Base-by-base conservation (phyloP, 2,329 filamentous ascomycete genomes). In the Nemania bipapillata region DNA sequence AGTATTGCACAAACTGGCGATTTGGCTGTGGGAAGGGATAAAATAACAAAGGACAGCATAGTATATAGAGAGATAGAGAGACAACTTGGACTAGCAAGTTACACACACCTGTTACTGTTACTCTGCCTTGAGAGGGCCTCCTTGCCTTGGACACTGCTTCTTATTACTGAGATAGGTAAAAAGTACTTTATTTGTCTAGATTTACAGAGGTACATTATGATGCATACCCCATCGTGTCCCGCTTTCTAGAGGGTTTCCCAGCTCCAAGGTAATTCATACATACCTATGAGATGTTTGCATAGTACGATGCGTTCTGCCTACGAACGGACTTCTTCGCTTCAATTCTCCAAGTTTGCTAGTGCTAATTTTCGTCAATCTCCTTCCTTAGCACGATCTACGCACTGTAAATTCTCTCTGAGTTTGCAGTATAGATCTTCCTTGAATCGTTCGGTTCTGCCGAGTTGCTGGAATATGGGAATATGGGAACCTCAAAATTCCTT, bases 251-350 rank as follows among this genome's bases (percentile, higher is more conserved):
- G 12, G 45, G 54, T 60, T 24, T 30, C 26, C 26, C 9, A 24
- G 63, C 52, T 55, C 37, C 47, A 24, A 61, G 40, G 56, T 62
- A 47, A 56, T 63, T n/a, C n/a, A n/a, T n/a, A n/a, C n/a, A n/a
- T n/a, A 50, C 28, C 56, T 35, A 24, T 7, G 26, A 15, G 63
- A 20, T 60, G 69, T 69, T 70, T 70, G 65, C 66, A 58, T 63
- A 40, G 58, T 24, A 68, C 62, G 49, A 47, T 24, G 52, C 17
- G 56, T 35, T 61, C 61, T 45, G 24, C 28, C 32, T 15, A 40
- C 35, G 15, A 47, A 47, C 22, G 40, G 30, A 50, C 15, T 17
- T 22, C 12, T 45, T 70, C 67, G 70, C 67, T 68, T 63, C 67
- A 22, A 55, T 63, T 66, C 58, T 22, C 62, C 52, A 11, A 63